Percentiles rank a stretch among this genome's conserved stretches.
Conservation (phyloP, 176 grass and related monocot genomes). For the Secale cereale region DNA sequence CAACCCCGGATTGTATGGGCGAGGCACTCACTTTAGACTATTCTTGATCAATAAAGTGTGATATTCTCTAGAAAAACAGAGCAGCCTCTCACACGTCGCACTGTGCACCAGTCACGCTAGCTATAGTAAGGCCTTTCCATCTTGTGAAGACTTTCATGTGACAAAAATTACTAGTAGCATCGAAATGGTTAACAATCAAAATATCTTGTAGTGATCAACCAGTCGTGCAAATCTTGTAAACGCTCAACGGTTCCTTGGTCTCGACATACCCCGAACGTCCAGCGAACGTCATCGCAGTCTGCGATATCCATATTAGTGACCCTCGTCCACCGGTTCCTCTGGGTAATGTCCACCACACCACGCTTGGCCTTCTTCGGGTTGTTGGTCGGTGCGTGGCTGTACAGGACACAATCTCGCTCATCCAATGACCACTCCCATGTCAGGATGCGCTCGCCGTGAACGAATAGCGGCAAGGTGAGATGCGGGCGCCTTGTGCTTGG, state of each 20-base stretch:
- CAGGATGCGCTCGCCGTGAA: background rate
- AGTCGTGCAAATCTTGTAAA: background rate
- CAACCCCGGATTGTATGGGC: no score
- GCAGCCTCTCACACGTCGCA: no score
- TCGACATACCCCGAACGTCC: background rate
- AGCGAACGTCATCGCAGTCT: background rate
- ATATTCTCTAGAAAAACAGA: no score
- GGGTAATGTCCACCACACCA: background rate
- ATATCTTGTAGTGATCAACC: no score
- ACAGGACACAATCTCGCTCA: background rate
- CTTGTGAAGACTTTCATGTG: no score
- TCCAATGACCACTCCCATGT: background rate
- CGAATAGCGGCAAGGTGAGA: background rate
- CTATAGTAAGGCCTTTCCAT: no score
- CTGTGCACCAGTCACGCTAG: no score
- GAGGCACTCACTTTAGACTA: no score
- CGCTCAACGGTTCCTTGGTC: background rate
- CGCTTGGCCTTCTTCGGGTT: background rate
- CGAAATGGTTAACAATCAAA: no score
- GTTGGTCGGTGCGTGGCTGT: background rate
- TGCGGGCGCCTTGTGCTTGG: background rate
- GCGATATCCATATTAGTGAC: background rate
- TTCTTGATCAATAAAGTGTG: no score
- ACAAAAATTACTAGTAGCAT: no score
- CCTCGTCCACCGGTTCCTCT: background rate